Conservation (phyloP, 805 yeast species). For the Komagataella mondaviorum region DNA sequence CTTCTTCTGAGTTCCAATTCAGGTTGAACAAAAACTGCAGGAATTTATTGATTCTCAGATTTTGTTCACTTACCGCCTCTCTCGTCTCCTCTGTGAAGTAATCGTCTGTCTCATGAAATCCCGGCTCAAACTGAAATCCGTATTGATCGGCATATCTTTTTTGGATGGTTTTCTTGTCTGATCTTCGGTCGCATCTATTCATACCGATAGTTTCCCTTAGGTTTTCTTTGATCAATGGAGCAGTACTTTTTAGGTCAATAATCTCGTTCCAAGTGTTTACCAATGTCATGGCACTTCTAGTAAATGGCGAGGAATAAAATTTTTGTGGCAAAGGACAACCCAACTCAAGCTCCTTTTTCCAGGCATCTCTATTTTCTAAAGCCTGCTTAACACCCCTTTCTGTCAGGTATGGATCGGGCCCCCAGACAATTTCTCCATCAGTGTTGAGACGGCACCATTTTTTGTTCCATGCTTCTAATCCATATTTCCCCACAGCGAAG, state of each 20-base stretch:
- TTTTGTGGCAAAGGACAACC: slow-evolving; percentile 43
- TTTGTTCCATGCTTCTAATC: slow-evolving; percentile 40
- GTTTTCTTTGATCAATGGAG: slow-evolving; percentile 25
- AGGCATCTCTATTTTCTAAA: slow-evolving; percentile 25
- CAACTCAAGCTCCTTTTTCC: slow-evolving; percentile 26
- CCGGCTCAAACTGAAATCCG: slow-evolving; percentile 29
- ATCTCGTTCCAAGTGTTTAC: slow-evolving; percentile 24
- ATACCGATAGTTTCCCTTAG: slow-evolving; percentile 49
- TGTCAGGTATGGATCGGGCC: slow-evolving; percentile 49
- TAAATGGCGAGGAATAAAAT: slow-evolving; percentile 50
- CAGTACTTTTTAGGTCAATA: slow-evolving; percentile 4
- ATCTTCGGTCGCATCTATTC: slow-evolving; percentile 48
- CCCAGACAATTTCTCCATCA: slow-evolving; percentile 43
- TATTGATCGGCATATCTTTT: slow-evolving; percentile 22
- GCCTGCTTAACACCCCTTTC: slow-evolving; percentile 45
- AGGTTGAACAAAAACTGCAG: slow-evolving; percentile 26
- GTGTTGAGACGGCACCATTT: slow-evolving; percentile 39
- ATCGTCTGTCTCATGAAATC: slow-evolving; percentile 34
- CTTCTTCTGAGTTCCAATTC: slow-evolving; percentile 7
- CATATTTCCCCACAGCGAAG: slow-evolving; percentile 37
- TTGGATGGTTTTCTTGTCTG: slow-evolving; percentile 21
- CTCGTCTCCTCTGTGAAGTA: slow-evolving; percentile 29
- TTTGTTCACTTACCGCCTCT: slow-evolving; percentile 36
- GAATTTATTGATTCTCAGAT: slow-evolving; percentile 30
- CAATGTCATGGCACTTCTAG: slow-evolving; percentile 47